Percentiles rank a stretch among this genome's conserved stretches.
phyloP scores from a whole-genome alignment of 306 rosid species.

The Abrus precatorius region DNA sequence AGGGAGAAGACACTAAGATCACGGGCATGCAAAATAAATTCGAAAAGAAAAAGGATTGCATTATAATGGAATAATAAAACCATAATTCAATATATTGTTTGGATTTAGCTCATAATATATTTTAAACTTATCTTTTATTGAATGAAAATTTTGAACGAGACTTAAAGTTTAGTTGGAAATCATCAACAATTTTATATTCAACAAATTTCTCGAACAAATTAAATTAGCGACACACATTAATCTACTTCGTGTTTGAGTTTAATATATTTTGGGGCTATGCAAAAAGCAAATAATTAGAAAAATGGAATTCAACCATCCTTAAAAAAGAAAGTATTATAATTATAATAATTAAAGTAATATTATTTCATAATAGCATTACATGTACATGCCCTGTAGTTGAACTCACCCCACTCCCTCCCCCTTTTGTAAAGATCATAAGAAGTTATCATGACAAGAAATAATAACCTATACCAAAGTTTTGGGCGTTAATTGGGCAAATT shows the following conservation, averaged over 20 bases:
- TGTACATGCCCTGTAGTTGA: neutral
- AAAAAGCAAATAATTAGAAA: neutral
- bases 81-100: neutral
- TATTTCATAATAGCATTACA: neutral
- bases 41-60: neutral
- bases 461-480: constrained; percentile 47
- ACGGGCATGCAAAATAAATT: neutral
- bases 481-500: constrained; percentile 54
- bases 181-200: neutral
- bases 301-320: neutral
- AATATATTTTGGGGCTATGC: neutral
- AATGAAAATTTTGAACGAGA: neutral
- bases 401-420: neutral
- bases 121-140: neutral
- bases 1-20: constrained; percentile 21
- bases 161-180: neutral
- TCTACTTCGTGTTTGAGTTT: neutral
- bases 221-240: neutral
- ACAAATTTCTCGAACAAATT: neutral
- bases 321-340: neutral
- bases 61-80: neutral
- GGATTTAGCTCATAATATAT: neutral
- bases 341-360: constrained; percentile 16
- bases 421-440: constrained; percentile 23
- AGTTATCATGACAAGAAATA: constrained; percentile 54